Conservation (phyloP, 805 yeast genomes). For the Yamadazyma sp. region DNA sequence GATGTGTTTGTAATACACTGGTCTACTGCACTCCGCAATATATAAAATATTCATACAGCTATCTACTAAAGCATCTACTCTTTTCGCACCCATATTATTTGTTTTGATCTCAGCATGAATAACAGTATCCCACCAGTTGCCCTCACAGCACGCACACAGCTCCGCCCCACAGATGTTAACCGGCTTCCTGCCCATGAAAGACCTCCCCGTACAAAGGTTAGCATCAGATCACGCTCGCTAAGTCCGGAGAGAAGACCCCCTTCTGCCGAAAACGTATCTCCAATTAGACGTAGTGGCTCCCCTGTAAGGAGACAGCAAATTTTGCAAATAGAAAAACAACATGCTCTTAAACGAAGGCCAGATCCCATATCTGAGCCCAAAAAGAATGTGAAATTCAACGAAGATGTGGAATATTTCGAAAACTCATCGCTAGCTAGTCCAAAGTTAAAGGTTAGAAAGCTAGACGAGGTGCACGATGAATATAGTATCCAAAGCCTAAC, state of each 20-base stretch:
- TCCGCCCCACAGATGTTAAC: too few species aligned
- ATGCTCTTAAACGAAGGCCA: constrained; percentile 3
- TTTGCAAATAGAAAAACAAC: constrained; percentile 25
- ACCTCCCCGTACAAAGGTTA: constrained; percentile 7
- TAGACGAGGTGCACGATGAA: too few species aligned
- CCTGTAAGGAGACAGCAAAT: constrained; percentile 33
- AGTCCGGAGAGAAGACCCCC: constrained; percentile 11
- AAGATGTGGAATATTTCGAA: constrained; percentile 13
- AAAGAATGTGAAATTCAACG: constrained; percentile 15
- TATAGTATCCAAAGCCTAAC: not conserved
- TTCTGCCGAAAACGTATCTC: constrained; percentile 5
- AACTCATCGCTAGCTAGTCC: constrained; percentile 1
- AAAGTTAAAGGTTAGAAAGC: constrained; percentile 1
- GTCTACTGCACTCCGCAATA: too few species aligned
- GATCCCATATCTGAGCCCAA: too few species aligned
- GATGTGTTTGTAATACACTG: too few species aligned
- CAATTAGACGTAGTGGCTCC: constrained; percentile 30
- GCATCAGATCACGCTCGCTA: constrained; percentile 7
- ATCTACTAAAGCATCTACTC: too few species aligned
- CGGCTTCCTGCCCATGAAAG: constrained; percentile 8
- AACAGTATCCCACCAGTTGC: too few species aligned
- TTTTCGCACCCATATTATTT: too few species aligned
- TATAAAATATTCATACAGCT: too few species aligned
- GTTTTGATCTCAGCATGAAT: too few species aligned
- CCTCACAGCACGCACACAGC: constrained; percentile 5